Evolutionary conservation across 108 stramenopile genomes (phyloP).

Genomic region (Skeletonema menzelii): DNA sequence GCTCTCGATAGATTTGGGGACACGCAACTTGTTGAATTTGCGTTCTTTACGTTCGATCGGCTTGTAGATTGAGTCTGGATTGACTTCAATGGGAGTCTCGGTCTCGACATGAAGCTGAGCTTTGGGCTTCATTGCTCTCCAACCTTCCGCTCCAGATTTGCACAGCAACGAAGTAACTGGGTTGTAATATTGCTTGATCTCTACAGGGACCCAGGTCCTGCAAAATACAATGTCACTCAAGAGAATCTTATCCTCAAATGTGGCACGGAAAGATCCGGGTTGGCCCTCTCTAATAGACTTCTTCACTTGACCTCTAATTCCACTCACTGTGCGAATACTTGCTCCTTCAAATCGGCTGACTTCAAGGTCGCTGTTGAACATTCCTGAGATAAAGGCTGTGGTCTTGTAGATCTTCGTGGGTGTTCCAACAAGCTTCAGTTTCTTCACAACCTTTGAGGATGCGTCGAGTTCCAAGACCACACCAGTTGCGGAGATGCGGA

Average conservation of each 20-base stretch:
- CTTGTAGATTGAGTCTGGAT: slow-evolving; percentile 97
- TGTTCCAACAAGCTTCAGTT: slow-evolving; percentile 97
- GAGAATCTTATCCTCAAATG: slow-evolving; percentile 99
- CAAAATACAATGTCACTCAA: slow-evolving; percentile 96
- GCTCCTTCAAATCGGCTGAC: slow-evolving; percentile 95
- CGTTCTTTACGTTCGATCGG: slow-evolving; percentile 89
- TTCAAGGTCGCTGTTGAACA: slow-evolving; percentile 99
- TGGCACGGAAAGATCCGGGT: slow-evolving; percentile 93
- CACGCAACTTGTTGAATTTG: slow-evolving; percentile 76
- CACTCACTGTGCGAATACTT: slow-evolving; percentile 93
- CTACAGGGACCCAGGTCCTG: slow-evolving; percentile 98
- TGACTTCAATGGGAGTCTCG: slow-evolving; percentile 88
- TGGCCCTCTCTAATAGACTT: slow-evolving; percentile 90
- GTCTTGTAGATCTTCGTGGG: slow-evolving; percentile 96
- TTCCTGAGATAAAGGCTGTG: slow-evolving; percentile 97
- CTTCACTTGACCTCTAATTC: slow-evolving; percentile 96
- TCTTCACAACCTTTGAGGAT: slow-evolving; percentile 94
- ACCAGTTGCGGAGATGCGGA: slow-evolving; percentile 95
- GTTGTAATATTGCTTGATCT: slow-evolving; percentile 93
- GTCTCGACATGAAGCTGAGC: slow-evolving; percentile 91
- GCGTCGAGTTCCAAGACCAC: slow-evolving; percentile 93
- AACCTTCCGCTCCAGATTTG: slow-evolving; percentile 59
- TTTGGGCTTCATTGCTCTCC: slow-evolving; percentile 92
- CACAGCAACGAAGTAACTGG: slow-evolving; percentile 91
- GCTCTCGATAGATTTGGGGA: slow-evolving; percentile 92